Conservation (phyloP, 768 basidiomycete species). For the Suillus bovinus region DNA sequence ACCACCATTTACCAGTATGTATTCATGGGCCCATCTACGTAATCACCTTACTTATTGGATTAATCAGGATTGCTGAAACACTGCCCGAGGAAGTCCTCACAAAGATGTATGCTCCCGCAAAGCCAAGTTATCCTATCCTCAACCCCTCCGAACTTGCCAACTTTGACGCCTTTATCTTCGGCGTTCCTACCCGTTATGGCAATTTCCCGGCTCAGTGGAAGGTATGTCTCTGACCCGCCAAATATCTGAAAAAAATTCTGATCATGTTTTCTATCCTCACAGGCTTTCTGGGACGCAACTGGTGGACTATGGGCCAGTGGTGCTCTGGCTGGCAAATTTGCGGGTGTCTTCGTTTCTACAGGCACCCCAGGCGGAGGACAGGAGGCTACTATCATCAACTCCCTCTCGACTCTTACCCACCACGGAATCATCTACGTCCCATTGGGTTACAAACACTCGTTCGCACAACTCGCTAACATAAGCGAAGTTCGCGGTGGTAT, state of each 20-base stretch:
- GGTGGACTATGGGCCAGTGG: conserved; percentile 64
- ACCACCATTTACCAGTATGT: conserved; percentile 59
- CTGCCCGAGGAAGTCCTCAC: conserved; percentile 65
- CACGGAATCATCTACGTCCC: conserved; percentile 76
- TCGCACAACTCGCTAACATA: conserved; percentile 42
- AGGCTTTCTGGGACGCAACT: conserved; percentile 78
- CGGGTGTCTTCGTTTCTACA: conserved; percentile 71
- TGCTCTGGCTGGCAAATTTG: conserved; percentile 74
- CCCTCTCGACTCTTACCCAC: conserved; percentile 63
- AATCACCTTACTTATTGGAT: background rate
- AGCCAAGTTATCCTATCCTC: conserved; percentile 71
- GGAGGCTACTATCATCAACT: conserved; percentile 53
- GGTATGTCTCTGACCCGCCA: conserved; percentile 36
- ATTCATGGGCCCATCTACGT: background rate
- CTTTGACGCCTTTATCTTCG: conserved; percentile 76
- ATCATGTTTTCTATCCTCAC: background rate
- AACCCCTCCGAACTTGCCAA: conserved; percentile 50
- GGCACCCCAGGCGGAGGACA: conserved; percentile 78
- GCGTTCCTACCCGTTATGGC: conserved; percentile 80
- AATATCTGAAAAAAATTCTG: background rate
- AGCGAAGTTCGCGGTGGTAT: conserved; percentile 58
- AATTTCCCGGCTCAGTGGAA: conserved; percentile 81
- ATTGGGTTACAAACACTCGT: conserved; percentile 60
- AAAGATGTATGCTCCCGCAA: conserved; percentile 71
- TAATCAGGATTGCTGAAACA: conserved; percentile 73